Conservation (phyloP, 768 basidiomycete species). For the Chalciporus pseudorubinellus region DNA sequence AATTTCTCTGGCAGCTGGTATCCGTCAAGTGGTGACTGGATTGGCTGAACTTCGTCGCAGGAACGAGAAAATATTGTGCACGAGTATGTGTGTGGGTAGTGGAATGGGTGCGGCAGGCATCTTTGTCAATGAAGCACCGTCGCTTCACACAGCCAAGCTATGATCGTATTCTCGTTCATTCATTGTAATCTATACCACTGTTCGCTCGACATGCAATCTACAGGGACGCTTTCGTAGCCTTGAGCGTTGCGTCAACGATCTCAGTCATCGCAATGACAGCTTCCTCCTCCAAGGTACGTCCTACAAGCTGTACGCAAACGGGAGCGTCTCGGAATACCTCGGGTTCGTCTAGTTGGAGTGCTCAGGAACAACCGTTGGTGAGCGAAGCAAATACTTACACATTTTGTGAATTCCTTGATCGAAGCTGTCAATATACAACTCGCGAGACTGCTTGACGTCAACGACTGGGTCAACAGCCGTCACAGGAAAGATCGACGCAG, state of each 20-base stretch:
- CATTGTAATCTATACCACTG: not conserved
- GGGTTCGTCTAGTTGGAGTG: conserved; percentile 49
- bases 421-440: conserved; percentile 43
- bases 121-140: conserved; percentile 65
- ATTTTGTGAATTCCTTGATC: conserved; percentile 52
- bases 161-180: conserved; percentile 6
- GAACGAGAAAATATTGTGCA: conserved; percentile 69
- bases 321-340: conserved; percentile 55
- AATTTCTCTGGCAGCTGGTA: conserved; percentile 54
- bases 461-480: conserved; percentile 52
- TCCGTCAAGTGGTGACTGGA: conserved; percentile 87
- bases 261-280: conserved; percentile 68
- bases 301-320: conserved; percentile 63
- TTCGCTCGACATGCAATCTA: not conserved
- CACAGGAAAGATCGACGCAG: conserved; percentile 62
- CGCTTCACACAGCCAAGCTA: conserved; percentile 24
- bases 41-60: conserved; percentile 74
- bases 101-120: conserved; percentile 88
- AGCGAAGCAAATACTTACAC: conserved; percentile 42
- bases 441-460: conserved; percentile 46
- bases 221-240: conserved; percentile 9
- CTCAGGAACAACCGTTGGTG: not conserved
- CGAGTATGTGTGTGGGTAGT: conserved; percentile 79
- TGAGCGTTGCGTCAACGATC: conserved; percentile 57
- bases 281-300: conserved; percentile 72